phyloP scores from a whole-genome alignment of 768 basidiomycete genomes.

The Lentinula guzmanii region DNA sequence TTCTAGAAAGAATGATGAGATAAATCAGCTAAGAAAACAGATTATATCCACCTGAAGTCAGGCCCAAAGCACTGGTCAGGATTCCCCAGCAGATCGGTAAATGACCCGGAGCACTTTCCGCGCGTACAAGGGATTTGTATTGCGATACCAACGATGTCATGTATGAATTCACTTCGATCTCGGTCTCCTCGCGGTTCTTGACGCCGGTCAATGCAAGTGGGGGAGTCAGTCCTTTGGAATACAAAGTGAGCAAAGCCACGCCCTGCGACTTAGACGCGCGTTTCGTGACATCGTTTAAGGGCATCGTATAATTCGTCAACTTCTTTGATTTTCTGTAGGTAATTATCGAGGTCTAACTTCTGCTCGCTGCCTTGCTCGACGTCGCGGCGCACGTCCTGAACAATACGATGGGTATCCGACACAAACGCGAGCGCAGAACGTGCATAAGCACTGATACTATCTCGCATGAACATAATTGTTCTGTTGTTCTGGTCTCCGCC shows the following conservation, averaged over 20 bases:
- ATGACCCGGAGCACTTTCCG: conserved; percentile 69
- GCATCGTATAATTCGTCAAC: conserved; percentile 78
- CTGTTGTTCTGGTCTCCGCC: conserved; percentile 20
- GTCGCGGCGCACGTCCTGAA: conserved; percentile 9
- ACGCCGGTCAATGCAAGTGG: conserved; percentile 15
- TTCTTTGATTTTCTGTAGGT: conserved; percentile 37
- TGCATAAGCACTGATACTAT: conserved; percentile 75
- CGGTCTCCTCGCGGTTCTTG: conserved; percentile 4
- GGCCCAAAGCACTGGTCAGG: conserved; percentile 68
- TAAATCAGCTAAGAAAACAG: not conserved
- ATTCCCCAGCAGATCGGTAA: conserved; percentile 90
- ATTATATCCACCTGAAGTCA: conserved; percentile 54
- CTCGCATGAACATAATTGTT: conserved; percentile 57
- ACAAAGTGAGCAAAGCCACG: conserved; percentile 85
- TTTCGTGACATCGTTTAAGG: conserved; percentile 83
- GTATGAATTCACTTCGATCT: not conserved
- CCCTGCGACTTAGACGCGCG: conserved; percentile 91
- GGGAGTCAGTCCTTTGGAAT: conserved; percentile 70
- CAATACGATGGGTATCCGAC: conserved; percentile 56
- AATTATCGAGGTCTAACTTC: conserved; percentile 12
- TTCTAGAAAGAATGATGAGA: conserved; percentile 36
- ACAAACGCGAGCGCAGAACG: conserved; percentile 75
- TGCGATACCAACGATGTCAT: conserved; percentile 47
- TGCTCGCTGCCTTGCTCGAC: conserved; percentile 3
- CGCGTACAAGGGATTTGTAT: conserved; percentile 64